These are phyloP conservation scores for Golubevia pallescens DNA, from an alignment of 1,284 basidiomycete genomes.

Conservation along the genomic window DNA sequence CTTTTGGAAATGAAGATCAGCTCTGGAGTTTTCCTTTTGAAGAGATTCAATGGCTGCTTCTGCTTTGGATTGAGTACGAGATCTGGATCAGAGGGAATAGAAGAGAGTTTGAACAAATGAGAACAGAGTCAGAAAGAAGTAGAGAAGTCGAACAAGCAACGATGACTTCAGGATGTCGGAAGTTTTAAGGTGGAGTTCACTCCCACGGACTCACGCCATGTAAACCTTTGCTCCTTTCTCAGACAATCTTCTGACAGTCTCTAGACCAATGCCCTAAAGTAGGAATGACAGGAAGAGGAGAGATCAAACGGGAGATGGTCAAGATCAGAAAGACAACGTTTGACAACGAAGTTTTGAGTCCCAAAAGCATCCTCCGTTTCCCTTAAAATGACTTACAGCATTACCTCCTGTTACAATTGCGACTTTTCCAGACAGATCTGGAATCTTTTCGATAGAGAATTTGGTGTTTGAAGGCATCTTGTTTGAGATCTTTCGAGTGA, in stretches of 20 bases:
- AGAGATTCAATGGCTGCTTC: conserved; percentile 35
- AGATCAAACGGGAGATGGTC: no score
- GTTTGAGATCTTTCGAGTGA: no score
- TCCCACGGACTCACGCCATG: no score
- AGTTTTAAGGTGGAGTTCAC: no score
- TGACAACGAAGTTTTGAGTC: no score
- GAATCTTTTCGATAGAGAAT: conserved; percentile 21
- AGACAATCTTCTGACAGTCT: conserved; percentile 15
- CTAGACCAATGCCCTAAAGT: conserved; percentile 14
- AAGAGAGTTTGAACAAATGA: not conserved
- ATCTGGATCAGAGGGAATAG: not conserved
- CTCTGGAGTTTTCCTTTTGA: conserved; percentile 16
- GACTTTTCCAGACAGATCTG: conserved; percentile 39
- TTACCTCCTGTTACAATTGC: conserved; percentile 50
- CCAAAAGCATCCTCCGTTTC: not conserved
- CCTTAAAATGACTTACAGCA: conserved; percentile 13
- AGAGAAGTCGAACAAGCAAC: no score
- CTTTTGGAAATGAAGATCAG: conserved; percentile 37
- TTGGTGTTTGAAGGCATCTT: no score
- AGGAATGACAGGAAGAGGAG: conserved; percentile 6
- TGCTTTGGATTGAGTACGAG: conserved; percentile 40
- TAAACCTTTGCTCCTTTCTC: conserved; percentile 23
- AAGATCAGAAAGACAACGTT: no score
- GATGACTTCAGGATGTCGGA: no score
- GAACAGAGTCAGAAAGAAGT: not conserved